Conservation (phyloP, 192 early-diverging fungal species). For the Backusella tuberculispora region DNA sequence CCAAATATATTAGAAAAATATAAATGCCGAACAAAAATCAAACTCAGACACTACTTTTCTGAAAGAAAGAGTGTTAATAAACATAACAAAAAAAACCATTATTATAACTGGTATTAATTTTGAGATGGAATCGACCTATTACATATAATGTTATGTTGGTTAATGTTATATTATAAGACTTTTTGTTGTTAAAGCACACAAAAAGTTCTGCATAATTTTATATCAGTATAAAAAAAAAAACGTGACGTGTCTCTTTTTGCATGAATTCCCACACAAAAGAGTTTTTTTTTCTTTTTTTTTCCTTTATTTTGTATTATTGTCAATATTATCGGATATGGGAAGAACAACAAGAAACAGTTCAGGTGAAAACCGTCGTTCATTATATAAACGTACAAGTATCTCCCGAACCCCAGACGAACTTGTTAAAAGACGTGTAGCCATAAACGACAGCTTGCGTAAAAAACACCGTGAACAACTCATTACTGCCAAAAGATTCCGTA, state of each 20-base stretch:
- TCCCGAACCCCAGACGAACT: conserved; percentile 53
- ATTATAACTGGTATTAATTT: too few species aligned
- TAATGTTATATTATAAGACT: too few species aligned
- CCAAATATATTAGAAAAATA: neutral
- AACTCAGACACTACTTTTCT: neutral
- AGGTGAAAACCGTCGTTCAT: conserved; percentile 28
- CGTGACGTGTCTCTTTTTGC: neutral
- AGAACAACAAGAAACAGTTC: conserved; percentile 25
- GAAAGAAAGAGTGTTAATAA: neutral
- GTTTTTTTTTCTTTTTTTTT: neutral
- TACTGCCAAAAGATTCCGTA: conserved; percentile 66
- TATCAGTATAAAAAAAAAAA: neutral
- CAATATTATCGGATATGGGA: neutral
- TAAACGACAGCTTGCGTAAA: conserved; percentile 63
- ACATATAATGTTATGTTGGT: too few species aligned
- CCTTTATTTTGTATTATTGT: neutral
- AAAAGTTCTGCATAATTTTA: too few species aligned
- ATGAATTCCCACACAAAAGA: conserved; percentile 11
- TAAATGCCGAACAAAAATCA: neutral
- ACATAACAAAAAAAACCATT: neutral
- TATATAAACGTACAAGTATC: conserved; percentile 57
- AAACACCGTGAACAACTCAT: conserved; percentile 71
- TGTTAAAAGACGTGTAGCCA: conserved; percentile 54
- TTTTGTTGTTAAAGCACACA: too few species aligned
- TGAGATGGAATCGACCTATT: too few species aligned